Evolutionary conservation across 192 early-diverging fungal genomes (phyloP).

Genomic region (Podila horticola): DNA sequence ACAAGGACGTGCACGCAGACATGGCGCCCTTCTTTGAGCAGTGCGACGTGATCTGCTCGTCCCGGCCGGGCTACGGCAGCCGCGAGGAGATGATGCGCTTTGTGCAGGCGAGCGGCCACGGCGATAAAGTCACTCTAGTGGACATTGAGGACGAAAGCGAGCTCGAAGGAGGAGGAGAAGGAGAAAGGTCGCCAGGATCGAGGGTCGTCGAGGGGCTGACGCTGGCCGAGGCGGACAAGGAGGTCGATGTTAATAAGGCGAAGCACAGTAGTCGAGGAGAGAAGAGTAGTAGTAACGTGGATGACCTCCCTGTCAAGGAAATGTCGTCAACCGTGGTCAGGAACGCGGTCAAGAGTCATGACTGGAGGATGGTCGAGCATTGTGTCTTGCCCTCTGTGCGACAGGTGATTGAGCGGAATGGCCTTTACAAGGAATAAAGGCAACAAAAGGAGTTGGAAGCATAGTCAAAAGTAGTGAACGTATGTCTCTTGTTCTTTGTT

Average conservation of each 20-base stretch:
- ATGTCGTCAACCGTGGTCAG: slow-evolving; percentile 51
- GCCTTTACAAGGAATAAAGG: slow-evolving; percentile 13
- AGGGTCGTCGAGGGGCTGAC: neutral
- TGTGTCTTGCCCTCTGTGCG: slow-evolving; percentile 27
- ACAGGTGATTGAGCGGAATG: slow-evolving; percentile 27
- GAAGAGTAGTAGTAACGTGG: neutral
- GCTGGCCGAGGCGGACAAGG: neutral
- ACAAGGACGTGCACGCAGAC: slow-evolving; percentile 54
- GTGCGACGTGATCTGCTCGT: slow-evolving; percentile 57
- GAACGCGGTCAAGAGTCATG: slow-evolving; percentile 33
- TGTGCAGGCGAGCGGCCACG: slow-evolving; percentile 40
- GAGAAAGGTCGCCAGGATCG: neutral
- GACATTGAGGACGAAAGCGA: slow-evolving; percentile 22
- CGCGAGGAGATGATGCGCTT: slow-evolving; percentile 51
- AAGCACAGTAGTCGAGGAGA: neutral
- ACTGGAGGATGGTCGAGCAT: slow-evolving; percentile 30
- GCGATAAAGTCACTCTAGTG: slow-evolving; percentile 35
- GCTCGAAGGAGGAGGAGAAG: neutral
- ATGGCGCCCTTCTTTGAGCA: slow-evolving; percentile 69
- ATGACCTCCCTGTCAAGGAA: slow-evolving; percentile 12
- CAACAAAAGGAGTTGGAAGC: neutral
- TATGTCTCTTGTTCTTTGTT: no score
- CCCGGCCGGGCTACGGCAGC: slow-evolving; percentile 50
- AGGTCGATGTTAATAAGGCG: neutral
- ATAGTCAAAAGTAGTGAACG: no score